Conservation (phyloP, 306 rosid genomes). For the Albizia julibrissin region DNA sequence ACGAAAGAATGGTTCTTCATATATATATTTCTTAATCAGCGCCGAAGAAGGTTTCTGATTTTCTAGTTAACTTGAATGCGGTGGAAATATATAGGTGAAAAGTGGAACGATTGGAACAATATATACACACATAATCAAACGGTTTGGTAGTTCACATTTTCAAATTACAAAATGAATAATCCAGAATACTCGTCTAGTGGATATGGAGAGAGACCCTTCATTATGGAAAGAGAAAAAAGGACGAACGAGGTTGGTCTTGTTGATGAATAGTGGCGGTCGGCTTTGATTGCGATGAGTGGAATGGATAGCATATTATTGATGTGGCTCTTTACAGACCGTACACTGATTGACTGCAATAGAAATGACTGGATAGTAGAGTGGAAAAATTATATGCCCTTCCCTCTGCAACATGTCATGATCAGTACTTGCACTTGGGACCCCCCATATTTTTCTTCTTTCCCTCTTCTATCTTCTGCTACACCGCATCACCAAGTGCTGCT, state of each 20-base stretch:
- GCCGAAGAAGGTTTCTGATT: too few relatives aligned
- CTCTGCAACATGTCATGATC: conserved; percentile 23
- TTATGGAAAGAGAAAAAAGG: background rate
- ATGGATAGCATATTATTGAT: background rate
- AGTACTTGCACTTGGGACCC: conserved; percentile 18
- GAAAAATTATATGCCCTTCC: conserved; percentile 14
- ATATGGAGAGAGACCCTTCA: background rate
- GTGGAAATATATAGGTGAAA: background rate
- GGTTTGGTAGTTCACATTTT: background rate
- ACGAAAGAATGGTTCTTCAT: background rate
- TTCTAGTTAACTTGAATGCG: too few relatives aligned
- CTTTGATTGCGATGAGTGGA: background rate
- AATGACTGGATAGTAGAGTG: conserved; percentile 5
- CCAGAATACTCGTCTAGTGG: background rate
- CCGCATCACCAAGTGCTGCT: background rate
- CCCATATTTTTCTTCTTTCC: background rate
- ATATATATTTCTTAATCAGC: too few relatives aligned
- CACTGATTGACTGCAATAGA: background rate
- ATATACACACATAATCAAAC: background rate
- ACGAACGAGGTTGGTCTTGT: background rate
- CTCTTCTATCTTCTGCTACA: conserved; percentile 1
- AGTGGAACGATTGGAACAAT: background rate
- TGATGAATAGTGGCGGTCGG: background rate
- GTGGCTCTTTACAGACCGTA: conserved; percentile 2
- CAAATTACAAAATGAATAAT: background rate